Evolutionary conservation across 108 stramenopile genomes (phyloP).

Genomic region (Nannochloropsis gaditana): DNA sequence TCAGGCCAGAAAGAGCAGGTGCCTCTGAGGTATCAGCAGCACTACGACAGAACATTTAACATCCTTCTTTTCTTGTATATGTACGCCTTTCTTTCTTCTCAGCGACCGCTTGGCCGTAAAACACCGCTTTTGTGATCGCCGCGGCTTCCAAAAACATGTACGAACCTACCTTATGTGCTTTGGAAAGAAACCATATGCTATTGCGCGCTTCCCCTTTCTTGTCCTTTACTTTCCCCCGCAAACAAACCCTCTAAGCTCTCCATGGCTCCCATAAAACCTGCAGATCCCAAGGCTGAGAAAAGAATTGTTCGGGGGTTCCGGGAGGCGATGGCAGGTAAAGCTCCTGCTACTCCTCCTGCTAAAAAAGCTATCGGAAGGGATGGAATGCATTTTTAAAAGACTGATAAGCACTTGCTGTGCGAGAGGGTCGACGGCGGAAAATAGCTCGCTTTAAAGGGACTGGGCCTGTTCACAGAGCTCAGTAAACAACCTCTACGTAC

Average conservation of each 20-base stretch:
- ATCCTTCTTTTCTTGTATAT: too few relatives aligned
- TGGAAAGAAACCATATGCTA: too few relatives aligned
- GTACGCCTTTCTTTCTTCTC: too few relatives aligned
- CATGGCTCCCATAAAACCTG: neutral
- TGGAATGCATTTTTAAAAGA: neutral
- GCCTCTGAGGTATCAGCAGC: too few relatives aligned
- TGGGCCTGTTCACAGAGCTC: neutral
- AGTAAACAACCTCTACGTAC: neutral
- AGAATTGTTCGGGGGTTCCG: neutral
- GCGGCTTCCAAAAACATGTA: too few relatives aligned
- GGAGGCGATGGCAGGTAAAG: neutral
- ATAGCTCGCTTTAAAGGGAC: neutral
- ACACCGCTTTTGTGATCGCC: too few relatives aligned
- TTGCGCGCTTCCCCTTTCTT: neutral
- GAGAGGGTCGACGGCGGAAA: too few relatives aligned
- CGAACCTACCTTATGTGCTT: too few relatives aligned
- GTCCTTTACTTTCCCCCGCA: neutral
- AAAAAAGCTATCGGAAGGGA: neutral
- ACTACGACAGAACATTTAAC: too few relatives aligned
- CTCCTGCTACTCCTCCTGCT: neutral
- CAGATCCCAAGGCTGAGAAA: constrained; percentile 7
- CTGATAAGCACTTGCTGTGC: too few relatives aligned
- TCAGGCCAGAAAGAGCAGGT: too few relatives aligned
- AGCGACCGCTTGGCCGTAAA: too few relatives aligned
- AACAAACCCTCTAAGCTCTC: constrained; percentile 1